A percentile compares a stretch with the other conserved stretches of the same genome.
These are phyloP conservation scores for Boletus subparvulus DNA, from an alignment of 768 basidiomycete species.

Conservation along the genomic window DNA sequence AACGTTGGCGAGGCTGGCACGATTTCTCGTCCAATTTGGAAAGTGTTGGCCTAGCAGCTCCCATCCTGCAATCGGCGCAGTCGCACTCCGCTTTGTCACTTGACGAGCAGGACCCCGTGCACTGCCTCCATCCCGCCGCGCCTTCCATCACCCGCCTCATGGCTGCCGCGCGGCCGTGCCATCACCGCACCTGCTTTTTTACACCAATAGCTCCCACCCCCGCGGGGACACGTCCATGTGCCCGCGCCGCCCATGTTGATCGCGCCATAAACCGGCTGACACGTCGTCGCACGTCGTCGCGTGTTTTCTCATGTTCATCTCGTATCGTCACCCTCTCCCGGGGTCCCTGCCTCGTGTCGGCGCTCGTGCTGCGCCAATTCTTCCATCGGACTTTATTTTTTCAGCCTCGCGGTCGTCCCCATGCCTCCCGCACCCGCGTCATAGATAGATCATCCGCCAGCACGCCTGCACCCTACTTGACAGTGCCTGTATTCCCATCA, in stretches of 20 bases:
- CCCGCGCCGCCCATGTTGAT: slow-evolving; percentile 5
- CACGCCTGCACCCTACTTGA: no score
- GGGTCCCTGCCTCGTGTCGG: slow-evolving; percentile 35
- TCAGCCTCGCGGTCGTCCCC: background rate
- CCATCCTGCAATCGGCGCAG: slow-evolving; percentile 17
- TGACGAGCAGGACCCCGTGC: slow-evolving; percentile 16
- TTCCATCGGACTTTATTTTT: slow-evolving; percentile 7
- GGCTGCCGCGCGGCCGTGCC: slow-evolving; percentile 16
- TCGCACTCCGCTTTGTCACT: slow-evolving; percentile 5
- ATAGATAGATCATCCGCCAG: slow-evolving; percentile 9
- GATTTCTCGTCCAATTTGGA: slow-evolving; percentile 11
- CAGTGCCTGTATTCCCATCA: slow-evolving; percentile 10
- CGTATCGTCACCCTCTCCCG: slow-evolving; percentile 12
- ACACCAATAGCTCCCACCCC: background rate
- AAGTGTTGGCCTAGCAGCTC: slow-evolving; percentile 1
- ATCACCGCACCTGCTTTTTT: slow-evolving; percentile 5
- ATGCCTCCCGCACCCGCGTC: slow-evolving; percentile 12
- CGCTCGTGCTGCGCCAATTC: slow-evolving; percentile 19
- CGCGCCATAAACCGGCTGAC: background rate
- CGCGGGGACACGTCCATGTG: slow-evolving; percentile 4
- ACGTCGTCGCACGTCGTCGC: slow-evolving; percentile 10
- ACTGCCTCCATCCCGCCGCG: slow-evolving; percentile 20
- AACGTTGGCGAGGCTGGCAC: slow-evolving; percentile 31
- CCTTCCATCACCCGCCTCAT: slow-evolving; percentile 24
- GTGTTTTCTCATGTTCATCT: slow-evolving; percentile 11